These are phyloP conservation scores for Pseudonectria buxi DNA, from an alignment of 2,329 filamentous ascomycete genomes.

Conservation along the genomic window DNA sequence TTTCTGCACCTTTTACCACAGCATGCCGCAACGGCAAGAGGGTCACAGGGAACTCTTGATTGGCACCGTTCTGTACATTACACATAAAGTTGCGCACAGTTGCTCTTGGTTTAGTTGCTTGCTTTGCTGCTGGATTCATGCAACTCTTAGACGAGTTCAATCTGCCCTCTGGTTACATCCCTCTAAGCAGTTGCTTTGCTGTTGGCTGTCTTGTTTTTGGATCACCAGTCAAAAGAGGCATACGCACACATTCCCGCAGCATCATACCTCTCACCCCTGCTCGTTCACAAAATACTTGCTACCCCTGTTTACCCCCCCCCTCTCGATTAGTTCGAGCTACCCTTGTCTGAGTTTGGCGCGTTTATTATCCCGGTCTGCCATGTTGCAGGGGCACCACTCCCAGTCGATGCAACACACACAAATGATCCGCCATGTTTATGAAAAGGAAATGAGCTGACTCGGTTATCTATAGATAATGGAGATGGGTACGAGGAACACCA, in stretches of 20 bases:
- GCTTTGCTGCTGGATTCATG: conserved; percentile 27
- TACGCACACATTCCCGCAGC: no score
- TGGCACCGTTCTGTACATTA: conserved; percentile 50
- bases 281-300: no score
- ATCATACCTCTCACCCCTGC: no score
- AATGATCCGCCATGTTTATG: conserved; percentile 8
- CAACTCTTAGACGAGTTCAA: conserved; percentile 32
- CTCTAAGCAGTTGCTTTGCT: conserved; percentile 25
- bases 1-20: conserved; percentile 21
- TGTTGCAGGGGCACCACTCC: conserved; percentile 3
- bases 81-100: conserved; percentile 39
- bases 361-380: conserved; percentile 6
- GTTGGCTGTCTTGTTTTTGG: conserved; percentile 18
- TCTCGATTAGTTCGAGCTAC: not conserved
- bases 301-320: no score
- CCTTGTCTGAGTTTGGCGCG: conserved; percentile 6
- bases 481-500: conserved; percentile 58
- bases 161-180: conserved; percentile 26
- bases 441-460: conserved; percentile 22
- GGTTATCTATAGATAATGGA: conserved; percentile 47
- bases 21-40: conserved; percentile 25
- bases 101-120: conserved; percentile 34
- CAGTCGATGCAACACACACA: conserved; percentile 2
- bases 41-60: conserved; percentile 32
- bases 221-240: conserved; percentile 3